phyloP scores from a whole-genome alignment of 140 eudicot species.

The Ambrosia hybrid region DNA sequence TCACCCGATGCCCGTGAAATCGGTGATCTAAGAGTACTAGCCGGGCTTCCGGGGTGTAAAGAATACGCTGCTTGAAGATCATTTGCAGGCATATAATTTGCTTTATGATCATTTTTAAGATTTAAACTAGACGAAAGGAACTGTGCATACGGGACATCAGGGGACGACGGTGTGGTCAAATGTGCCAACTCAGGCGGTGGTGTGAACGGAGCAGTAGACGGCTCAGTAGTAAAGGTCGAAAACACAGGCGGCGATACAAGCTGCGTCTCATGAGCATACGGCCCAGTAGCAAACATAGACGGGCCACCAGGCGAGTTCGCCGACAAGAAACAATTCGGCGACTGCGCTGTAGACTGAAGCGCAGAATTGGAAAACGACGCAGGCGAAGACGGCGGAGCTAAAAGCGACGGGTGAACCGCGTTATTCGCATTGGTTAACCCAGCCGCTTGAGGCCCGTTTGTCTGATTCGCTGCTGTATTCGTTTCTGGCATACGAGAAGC shows the following conservation, averaged over 20 bases:
- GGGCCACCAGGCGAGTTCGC: conserved; percentile 91
- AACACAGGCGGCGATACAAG: conserved; percentile 97
- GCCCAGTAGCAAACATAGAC: conserved; percentile 87
- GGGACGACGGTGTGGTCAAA: conserved; percentile 89
- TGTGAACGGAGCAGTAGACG: conserved; percentile 95
- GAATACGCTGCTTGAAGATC: conserved; percentile 81
- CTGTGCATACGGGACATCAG: conserved; percentile 92
- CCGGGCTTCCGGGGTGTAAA: conserved; percentile 83
- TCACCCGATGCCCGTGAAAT: conserved; percentile 60
- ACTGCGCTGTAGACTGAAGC: conserved; percentile 88
- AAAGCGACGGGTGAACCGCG: conserved; percentile 48
- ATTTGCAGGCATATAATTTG: conserved; percentile 43
- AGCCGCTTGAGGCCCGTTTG: conserved; percentile 64
- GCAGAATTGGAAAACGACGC: conserved; percentile 95
- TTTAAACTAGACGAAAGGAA: conserved; percentile 66
- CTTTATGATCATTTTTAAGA: conserved; percentile 40
- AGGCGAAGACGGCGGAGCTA: conserved; percentile 98
- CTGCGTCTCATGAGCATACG: conserved; percentile 86
- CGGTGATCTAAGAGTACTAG: conserved; percentile 77
- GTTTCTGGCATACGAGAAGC: conserved; percentile 83
- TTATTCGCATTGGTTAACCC: conserved; percentile 56
- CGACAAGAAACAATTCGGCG: conserved; percentile 81
- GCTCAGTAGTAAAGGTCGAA: conserved; percentile 93
- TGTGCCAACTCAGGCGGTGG: conserved; percentile 98
- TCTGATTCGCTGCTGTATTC: conserved; percentile 52